Evolutionary conservation across 2,329 filamentous ascomycete genomes (phyloP).

Genomic region (Talaromyces sp.): DNA sequence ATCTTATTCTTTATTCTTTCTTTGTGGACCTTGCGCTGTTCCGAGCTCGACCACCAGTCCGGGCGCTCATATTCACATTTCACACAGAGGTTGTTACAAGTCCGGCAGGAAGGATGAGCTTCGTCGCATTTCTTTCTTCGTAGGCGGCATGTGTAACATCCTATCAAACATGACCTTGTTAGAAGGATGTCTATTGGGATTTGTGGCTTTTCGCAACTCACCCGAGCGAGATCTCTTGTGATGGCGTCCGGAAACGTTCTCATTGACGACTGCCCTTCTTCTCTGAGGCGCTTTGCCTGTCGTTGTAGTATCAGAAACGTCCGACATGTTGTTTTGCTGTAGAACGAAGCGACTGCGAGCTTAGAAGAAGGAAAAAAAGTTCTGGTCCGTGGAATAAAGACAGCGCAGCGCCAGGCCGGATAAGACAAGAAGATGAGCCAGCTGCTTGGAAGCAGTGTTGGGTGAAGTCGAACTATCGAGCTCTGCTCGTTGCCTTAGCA

Average conservation of each 20-base stretch:
- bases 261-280: background rate
- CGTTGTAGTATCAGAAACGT: background rate
- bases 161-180: constrained; percentile 36
- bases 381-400: background rate
- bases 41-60: constrained; percentile 95
- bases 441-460: constrained; percentile 14
- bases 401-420: constrained; percentile 23
- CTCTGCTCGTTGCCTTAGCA: background rate
- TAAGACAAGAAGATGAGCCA: constrained; percentile 15
- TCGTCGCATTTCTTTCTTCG: constrained; percentile 68
- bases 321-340: background rate
- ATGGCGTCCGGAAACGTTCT: constrained; percentile 56
- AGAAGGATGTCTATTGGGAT: constrained; percentile 23
- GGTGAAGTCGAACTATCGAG: background rate
- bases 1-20: constrained; percentile 96
- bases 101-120: constrained; percentile 58
- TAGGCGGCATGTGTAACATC: constrained; percentile 63
- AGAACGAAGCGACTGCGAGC: too few relatives aligned
- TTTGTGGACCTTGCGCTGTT: constrained; percentile 79
- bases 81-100: constrained; percentile 68
- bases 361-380: too few relatives aligned
- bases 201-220: constrained; percentile 40
- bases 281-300: background rate
- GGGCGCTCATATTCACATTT: constrained; percentile 95
- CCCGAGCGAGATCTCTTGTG: constrained; percentile 92